phyloP scores from a whole-genome alignment of 257 asterid species.

The Solanum virginianum region DNA sequence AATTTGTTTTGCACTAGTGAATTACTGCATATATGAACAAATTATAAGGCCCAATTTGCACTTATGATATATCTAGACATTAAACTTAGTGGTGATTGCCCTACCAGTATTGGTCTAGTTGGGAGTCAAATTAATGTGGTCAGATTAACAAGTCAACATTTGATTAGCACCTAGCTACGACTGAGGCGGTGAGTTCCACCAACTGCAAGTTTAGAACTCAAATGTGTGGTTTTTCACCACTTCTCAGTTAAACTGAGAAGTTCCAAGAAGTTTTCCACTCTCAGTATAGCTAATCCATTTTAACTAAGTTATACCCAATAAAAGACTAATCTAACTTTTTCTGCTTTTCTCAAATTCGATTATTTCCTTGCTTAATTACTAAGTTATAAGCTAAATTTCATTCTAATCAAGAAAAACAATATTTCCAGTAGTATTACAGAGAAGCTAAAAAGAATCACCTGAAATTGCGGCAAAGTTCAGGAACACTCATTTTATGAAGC shows the following conservation, averaged over 20 bases:
- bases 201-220: neutral
- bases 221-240: neutral
- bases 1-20: neutral
- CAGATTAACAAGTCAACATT: neutral
- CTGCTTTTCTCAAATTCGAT: neutral
- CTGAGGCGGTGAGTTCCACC: neutral
- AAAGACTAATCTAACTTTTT: neutral
- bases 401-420: neutral
- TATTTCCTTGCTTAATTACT: neutral
- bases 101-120: neutral
- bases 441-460: slow-evolving; percentile 29
- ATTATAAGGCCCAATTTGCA: neutral
- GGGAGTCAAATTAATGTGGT: neutral
- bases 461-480: slow-evolving; percentile 94
- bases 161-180: neutral
- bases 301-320: neutral
- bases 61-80: neutral
- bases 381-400: neutral
- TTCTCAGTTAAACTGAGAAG: neutral
- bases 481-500: slow-evolving; percentile 91
- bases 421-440: neutral
- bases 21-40: neutral
- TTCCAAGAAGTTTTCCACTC: neutral
- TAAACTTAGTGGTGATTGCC: neutral
- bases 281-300: neutral